Conservation (phyloP, 257 asterid genomes). For the Nicotiana otophora region DNA sequence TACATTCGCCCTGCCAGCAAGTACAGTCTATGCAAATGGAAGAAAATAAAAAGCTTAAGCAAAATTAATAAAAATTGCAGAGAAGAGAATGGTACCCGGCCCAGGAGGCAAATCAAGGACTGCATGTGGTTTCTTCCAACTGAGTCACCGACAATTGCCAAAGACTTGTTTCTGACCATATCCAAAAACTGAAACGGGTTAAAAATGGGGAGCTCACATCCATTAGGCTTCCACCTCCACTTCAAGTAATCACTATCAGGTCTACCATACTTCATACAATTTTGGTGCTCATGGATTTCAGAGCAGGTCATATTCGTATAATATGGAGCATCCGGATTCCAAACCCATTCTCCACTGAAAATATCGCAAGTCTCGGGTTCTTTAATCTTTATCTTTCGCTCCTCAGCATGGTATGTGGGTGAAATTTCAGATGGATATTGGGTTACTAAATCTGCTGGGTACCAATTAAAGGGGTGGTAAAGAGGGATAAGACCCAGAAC, state of each 20-base stretch:
- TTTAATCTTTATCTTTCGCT: slow-evolving; percentile 7
- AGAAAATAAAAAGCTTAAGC: not conserved
- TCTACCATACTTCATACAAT: slow-evolving; percentile 31
- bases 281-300: slow-evolving; percentile 28
- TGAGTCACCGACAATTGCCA: slow-evolving; percentile 77
- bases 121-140: slow-evolving; percentile 71
- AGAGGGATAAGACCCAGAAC: slow-evolving; percentile 34
- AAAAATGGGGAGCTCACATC: slow-evolving; percentile 46
- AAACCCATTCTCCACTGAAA: slow-evolving; percentile 54
- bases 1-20: not conserved
- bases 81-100: slow-evolving; percentile 34
- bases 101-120: slow-evolving; percentile 64
- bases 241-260: slow-evolving; percentile 27
- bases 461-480: slow-evolving; percentile 19
- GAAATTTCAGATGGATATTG: not conserved
- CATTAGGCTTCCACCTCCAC: slow-evolving; percentile 42
- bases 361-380: slow-evolving; percentile 28
- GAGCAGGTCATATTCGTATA: slow-evolving; percentile 38
- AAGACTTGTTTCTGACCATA: slow-evolving; percentile 39
- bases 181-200: slow-evolving; percentile 54
- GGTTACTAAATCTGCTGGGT: not conserved
- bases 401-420: not conserved
- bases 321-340: slow-evolving; percentile 47
- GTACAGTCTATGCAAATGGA: not conserved
- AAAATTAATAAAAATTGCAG: not conserved